Base-by-base conservation (phyloP, 148 eudicot genomes). In the Diospyros kaki region DNA sequence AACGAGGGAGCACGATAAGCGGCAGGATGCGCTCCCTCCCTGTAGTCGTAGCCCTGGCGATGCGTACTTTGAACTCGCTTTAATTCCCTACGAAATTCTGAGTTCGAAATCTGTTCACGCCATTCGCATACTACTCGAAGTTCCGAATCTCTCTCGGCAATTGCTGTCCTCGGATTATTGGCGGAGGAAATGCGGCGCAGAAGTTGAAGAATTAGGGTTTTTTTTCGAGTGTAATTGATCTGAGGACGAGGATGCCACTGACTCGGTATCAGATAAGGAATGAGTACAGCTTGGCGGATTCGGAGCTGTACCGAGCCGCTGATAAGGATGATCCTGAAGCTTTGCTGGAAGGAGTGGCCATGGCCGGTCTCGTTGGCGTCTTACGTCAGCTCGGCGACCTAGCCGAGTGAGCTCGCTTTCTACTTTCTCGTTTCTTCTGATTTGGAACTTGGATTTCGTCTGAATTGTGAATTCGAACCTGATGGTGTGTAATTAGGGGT, bases 261-360 rank as follows among this genome's bases (percentile, higher is more conserved):
- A 86, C 68, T 64, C 82, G 99, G 72, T 89, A 87, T 46, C 79
- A 83, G 82, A 77, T 95, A 55, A 78, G 99, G 79, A 92, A 93
- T 51, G 97, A 89, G 91, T 93, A 88, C 71, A 86, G 90, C 65
- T 83, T 95, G 81, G 96, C 94, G 75, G 96, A 93, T 89, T 93
- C 96, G 6, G 96, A 95, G 79, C 85, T 95, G 77, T 93, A 90
- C 74, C 86, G 81, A 85, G 85, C 84, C 8, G 97, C 97, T 9
- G 93, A 91, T 63, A 89, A 87, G 78, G 94, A 93, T 88, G 99
- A 95, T 83, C 99, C 99, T 41, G 97, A 95, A 80, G 99, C 99
- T 69, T 75, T 95, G 39, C 84, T 95, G 40, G 97, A 95, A 89
- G 99, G 93, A 58, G 96, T 95, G 28, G 96, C 99, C 79, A 93